Percentiles rank a stretch among this genome's conserved stretches.
phyloP scores from a whole-genome alignment of 164 flowering plant genomes.

The Paratinospora sagittata region DNA sequence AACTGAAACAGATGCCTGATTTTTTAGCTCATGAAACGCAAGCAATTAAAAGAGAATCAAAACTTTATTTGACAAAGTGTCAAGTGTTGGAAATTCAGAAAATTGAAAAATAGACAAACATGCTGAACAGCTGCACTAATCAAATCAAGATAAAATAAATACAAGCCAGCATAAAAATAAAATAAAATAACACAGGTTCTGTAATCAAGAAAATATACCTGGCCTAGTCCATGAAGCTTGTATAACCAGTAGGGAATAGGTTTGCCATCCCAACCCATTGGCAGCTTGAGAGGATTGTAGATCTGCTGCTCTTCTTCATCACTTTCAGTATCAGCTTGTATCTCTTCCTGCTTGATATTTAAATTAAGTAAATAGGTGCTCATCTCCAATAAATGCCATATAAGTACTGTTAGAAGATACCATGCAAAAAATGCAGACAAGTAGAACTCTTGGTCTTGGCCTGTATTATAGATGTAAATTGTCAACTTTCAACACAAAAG shows the following conservation, averaged over 20 bases:
- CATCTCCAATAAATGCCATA: background rate
- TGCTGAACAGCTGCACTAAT: background rate
- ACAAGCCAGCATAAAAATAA: background rate
- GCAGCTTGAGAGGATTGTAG: slow-evolving; percentile 94
- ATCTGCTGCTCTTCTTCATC: slow-evolving; percentile 97
- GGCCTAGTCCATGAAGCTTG: slow-evolving; percentile 99
- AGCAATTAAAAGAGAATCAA: too few relatives aligned
- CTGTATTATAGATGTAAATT: too few relatives aligned
- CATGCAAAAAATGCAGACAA: too few relatives aligned
- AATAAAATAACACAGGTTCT: background rate
- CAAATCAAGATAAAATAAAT: background rate
- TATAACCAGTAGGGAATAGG: slow-evolving; percentile 99
- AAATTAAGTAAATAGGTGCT: slow-evolving; percentile 2
- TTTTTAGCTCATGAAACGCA: background rate
- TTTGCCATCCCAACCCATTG: slow-evolving; percentile 99
- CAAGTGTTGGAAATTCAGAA: too few relatives aligned
- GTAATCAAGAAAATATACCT: slow-evolving; percentile 36
- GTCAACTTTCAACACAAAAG: too few relatives aligned
- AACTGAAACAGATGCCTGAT: background rate
- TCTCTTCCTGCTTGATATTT: slow-evolving; percentile 62
- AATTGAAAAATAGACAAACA: background rate
- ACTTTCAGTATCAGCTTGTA: slow-evolving; percentile 87
- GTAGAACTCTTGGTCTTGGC: too few relatives aligned
- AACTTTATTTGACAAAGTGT: too few relatives aligned
- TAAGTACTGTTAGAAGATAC: too few relatives aligned